phyloP scores from a whole-genome alignment of 768 basidiomycete species.

The Psilocybe cyanescens region DNA sequence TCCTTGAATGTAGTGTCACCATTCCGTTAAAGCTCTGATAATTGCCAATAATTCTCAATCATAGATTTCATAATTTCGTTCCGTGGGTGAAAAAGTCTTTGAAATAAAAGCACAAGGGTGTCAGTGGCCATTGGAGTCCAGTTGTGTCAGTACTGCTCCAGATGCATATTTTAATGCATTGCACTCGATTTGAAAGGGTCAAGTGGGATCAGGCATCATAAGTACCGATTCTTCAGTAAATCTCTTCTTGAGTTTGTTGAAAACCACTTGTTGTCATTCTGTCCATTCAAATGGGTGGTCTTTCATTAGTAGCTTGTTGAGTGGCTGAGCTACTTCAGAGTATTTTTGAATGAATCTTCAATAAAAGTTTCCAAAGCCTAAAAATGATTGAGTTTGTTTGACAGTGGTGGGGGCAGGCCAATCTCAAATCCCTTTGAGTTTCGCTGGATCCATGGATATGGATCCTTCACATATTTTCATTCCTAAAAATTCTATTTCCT shows the following conservation, averaged over 20 bases:
- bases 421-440: constrained; percentile 36
- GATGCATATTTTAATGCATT: constrained; percentile 35
- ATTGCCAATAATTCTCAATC: constrained; percentile 55
- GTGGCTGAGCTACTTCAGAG: constrained; percentile 27
- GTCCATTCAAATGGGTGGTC: constrained; percentile 30
- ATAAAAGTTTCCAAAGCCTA: constrained; percentile 47
- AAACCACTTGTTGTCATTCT: constrained; percentile 21
- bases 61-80: constrained; percentile 49
- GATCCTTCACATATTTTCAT: constrained; percentile 27
- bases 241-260: constrained; percentile 29
- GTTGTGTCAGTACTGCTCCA: constrained; percentile 37
- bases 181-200: constrained; percentile 29
- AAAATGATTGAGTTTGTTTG: constrained; percentile 39
- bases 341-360: constrained; percentile 36
- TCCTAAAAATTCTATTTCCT: constrained; percentile 33
- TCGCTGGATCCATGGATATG: constrained; percentile 40
- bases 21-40: constrained; percentile 33
- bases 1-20: constrained; percentile 30
- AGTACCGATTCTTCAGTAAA: constrained; percentile 31
- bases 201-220: constrained; percentile 16
- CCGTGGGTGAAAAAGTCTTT: constrained; percentile 28
- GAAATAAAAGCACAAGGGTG: constrained; percentile 44
- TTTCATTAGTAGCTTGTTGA: constrained; percentile 32
- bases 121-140: constrained; percentile 23
- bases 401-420: constrained; percentile 41